phyloP scores from a whole-genome alignment of 257 asterid species.

The Apocynum venetum region DNA sequence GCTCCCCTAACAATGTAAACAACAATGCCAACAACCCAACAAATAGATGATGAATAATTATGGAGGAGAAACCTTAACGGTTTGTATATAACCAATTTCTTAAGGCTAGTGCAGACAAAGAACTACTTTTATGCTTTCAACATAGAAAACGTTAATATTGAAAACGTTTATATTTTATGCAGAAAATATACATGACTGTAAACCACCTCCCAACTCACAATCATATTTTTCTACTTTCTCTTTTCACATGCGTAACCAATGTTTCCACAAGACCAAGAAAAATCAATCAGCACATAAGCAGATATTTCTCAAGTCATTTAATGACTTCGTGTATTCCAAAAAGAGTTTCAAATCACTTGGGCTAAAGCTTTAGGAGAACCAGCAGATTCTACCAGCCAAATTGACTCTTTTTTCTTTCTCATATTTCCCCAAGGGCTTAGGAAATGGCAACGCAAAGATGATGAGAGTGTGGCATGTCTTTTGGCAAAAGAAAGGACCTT shows the following conservation, averaged over 20 bases:
- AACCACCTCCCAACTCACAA: neutral
- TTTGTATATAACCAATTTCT: neutral
- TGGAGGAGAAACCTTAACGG: neutral
- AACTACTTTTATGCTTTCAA: neutral
- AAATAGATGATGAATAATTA: neutral
- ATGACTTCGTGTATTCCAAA: neutral
- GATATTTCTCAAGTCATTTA: neutral
- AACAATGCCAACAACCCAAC: neutral
- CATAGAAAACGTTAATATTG: neutral
- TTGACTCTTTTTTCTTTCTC: neutral
- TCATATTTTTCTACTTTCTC: neutral
- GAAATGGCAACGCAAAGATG: neutral
- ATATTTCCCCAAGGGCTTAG: neutral
- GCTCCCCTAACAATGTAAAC: neutral
- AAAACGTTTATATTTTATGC: neutral
- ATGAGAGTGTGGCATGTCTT: neutral
- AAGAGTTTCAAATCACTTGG: neutral
- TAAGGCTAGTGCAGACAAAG: neutral
- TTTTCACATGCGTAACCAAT: neutral
- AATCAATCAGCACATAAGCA: neutral
- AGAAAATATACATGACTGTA: neutral
- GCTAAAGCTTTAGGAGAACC: neutral
- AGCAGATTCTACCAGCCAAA: neutral
- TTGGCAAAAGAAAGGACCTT: neutral
- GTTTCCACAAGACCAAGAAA: neutral